Base-by-base conservation (phyloP, 2,329 filamentous ascomycete species). In the Alternaria arbusti region DNA sequence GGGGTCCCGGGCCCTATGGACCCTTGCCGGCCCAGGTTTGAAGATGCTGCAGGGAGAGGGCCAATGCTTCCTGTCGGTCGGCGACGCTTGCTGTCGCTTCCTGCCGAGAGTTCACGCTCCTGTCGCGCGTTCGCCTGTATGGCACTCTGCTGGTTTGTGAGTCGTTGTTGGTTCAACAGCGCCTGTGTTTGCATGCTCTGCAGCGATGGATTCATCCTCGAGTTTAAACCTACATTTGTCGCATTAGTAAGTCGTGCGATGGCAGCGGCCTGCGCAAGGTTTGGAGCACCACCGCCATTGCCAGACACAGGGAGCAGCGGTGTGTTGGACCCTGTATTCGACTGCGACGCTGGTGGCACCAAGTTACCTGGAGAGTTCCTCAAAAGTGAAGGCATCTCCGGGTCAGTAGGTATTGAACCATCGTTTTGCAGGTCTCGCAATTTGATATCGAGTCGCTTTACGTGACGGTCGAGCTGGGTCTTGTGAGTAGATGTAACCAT, bases 1-100 rank as follows among this genome's bases (percentile, higher is more conserved):
- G 88, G 88, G 1, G 88, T 90, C n/a, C 87, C 87, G 17, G 87
- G 88, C 0, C 88, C 88, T 12, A 88, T 79, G 0, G 88, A 90
- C 0, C 86, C 86, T 74, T 90, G 88, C 7, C 88, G 85, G 4
- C 70, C 75, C 8, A 90, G 82, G 17, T 86, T 88, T 9, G 87
- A 89, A 3, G 85, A 82, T 12, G 83, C 78, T 3, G 87, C 60
- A 36, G 79, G 88, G 0, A 89, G 81, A 20, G 82, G 84, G 6
- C 85, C 83, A 26, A 89, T 78, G 23, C 82, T 84, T 3, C 81
- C 75, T 63, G 86, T 87, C 6, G 87, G 80, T 20, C 87, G 86
- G 26, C 88, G 86, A 6, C 88, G 86, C 77, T 90, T 90, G 71
- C 79, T 85, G 50, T 88, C 86, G 15, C 79, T 81, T 5, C 86